Evolutionary conservation across 2,329 filamentous ascomycete genomes (phyloP), one percentile per base, ranked within the genome.

Genomic region (Ophiostoma sp.): DNA sequence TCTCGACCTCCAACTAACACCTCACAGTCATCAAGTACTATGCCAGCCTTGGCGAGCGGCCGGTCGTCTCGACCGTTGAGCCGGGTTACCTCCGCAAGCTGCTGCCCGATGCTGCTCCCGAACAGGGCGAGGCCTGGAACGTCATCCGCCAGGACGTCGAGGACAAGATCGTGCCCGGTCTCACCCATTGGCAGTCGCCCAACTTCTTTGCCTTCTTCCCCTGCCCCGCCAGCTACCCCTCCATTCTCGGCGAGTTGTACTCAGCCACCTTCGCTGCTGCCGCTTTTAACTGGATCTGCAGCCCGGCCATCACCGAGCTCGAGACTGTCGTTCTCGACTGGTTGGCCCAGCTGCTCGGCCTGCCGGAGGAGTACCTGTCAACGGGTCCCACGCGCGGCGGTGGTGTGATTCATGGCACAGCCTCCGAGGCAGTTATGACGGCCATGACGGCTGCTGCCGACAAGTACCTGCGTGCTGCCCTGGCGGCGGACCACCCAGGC

Each of bases 181-280:
- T 98, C 72, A 98, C 95, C 0, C 95, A 98, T 83, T 98, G 95
- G 87, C 92, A 97, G 80, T 93, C 91, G 2, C 95, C 94, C 19
- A 94, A 95, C 80, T 98, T 97, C 86, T 93, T 98, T 89, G 95
- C 95, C 61, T 98, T 97, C 86, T 98, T 96, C 83, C 93, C 95
- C 0, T 93, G 93, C 69, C 90, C 89, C 31, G 90, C 91, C 71
- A 93, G 92, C 48, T 98, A 92, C 80, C 94, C 95, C 0, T 89
- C 91, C 36, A 95, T 97, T 81, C 87, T 98, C 12, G 95, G 94
- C 25, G 95, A 98, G 83, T 90, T 98, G 85, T 98, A 97, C 85
- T 93, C 90, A 59, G 91, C 93, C 5, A 92, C 94, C 7, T 95
- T 98, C 83, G 96, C 91, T 15, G 93, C 93, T 19, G 94, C 95